Evolutionary conservation across 805 yeast genomes (phyloP).

Genomic region (Saccharomycopsis amapae): DNA sequence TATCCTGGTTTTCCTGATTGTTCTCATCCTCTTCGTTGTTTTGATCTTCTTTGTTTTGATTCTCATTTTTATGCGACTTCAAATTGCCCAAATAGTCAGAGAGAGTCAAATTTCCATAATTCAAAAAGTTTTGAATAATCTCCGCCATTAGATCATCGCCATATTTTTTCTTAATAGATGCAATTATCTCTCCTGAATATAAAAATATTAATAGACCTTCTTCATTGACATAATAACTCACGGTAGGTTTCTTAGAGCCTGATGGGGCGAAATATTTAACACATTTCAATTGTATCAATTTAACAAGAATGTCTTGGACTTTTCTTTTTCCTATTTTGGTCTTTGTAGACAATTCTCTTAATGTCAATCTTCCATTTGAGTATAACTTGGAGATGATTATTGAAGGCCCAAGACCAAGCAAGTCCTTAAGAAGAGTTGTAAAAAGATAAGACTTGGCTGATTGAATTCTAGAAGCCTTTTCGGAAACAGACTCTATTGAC

Average conservation of each 20-base stretch:
- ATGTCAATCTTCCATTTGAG: constrained; percentile 12
- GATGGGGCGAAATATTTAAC: constrained; percentile 55
- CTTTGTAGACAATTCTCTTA: constrained; percentile 9
- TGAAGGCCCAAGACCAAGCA: constrained; percentile 14
- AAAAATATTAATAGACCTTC: constrained; percentile 56
- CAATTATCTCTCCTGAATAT: constrained; percentile 71
- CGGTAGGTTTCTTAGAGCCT: constrained; percentile 18
- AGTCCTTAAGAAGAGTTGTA: constrained; percentile 13
- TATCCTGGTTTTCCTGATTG: background rate
- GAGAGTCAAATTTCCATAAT: constrained; percentile 58
- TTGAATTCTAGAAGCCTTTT: constrained; percentile 11
- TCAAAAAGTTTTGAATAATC: constrained; percentile 61
- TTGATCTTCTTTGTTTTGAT: background rate
- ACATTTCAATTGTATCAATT: constrained; percentile 74
- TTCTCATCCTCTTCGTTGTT: constrained; percentile 25
- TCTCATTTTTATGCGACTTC: constrained; percentile 25
- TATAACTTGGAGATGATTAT: constrained; percentile 16
- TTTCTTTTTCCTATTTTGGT: constrained; percentile 27
- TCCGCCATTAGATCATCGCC: constrained; percentile 41
- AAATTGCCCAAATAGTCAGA: constrained; percentile 39
- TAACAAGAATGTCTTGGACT: constrained; percentile 62
- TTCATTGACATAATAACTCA: constrained; percentile 50
- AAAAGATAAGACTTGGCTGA: constrained; percentile 16
- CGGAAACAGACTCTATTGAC: no score
- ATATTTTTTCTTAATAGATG: constrained; percentile 40